phyloP scores from a whole-genome alignment of 2,329 filamentous ascomycete species.

The Atkinsonella hypoxylon region DNA sequence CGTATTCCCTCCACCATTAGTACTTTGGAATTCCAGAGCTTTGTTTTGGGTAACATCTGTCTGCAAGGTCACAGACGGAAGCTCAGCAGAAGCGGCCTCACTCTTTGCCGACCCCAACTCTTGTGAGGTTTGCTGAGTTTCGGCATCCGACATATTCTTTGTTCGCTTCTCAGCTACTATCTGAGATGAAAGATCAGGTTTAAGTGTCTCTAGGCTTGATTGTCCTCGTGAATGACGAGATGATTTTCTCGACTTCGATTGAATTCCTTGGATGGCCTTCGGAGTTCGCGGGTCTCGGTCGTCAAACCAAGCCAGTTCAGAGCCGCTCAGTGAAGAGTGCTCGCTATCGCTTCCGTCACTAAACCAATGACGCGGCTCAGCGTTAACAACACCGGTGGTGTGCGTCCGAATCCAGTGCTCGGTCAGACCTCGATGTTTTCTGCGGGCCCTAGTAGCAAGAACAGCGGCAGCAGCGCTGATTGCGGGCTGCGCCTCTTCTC shows the following conservation, averaged over 20 bases:
- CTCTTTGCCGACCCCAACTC: slow-evolving; percentile 8
- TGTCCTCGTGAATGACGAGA: slow-evolving; percentile 32
- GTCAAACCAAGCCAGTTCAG: slow-evolving; percentile 41
- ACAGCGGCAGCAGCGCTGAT: slow-evolving; percentile 47
- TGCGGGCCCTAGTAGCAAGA: slow-evolving; percentile 49
- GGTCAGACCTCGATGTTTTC: slow-evolving; percentile 52
- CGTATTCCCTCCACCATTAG: slow-evolving; percentile 17
- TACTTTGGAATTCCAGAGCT: not conserved
- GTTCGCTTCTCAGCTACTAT: slow-evolving; percentile 3
- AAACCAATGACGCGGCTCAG: slow-evolving; percentile 69
- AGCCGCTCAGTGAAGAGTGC: slow-evolving; percentile 62
- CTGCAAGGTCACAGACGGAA: not conserved
- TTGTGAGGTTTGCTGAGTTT: slow-evolving; percentile 6
- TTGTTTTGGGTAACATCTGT: not conserved
- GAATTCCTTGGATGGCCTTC: slow-evolving; percentile 22
- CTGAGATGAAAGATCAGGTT: slow-evolving; percentile 18
- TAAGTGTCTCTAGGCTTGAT: slow-evolving; percentile 46
- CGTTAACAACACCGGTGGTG: slow-evolving; percentile 56
- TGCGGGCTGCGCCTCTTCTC: slow-evolving; percentile 18
- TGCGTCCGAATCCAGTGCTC: slow-evolving; percentile 83
- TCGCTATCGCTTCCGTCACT: slow-evolving; percentile 64
- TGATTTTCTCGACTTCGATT: slow-evolving; percentile 9
- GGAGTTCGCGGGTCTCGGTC: slow-evolving; percentile 37
- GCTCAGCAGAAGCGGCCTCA: slow-evolving; percentile 6
- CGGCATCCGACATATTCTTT: slow-evolving; percentile 21